These are phyloP conservation scores for Stemphylium beticola DNA, from an alignment of 2,329 filamentous ascomycete species.

Conservation along the genomic window DNA sequence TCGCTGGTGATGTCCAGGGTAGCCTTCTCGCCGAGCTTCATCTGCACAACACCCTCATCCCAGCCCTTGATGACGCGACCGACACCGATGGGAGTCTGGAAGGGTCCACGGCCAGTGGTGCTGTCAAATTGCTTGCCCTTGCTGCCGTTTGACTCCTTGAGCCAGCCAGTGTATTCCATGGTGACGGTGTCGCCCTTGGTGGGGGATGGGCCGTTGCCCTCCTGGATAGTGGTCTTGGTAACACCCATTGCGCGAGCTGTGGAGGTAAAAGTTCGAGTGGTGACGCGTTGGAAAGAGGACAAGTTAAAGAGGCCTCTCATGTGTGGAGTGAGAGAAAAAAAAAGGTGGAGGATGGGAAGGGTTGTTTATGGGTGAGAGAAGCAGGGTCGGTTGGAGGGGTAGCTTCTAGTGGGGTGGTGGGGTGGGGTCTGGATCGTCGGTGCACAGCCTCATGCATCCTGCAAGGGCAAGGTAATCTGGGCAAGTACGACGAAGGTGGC, in stretches of 20 bases:
- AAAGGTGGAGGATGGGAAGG: constrained; percentile 10
- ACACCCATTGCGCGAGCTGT: constrained; percentile 37
- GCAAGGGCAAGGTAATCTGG: constrained; percentile 19
- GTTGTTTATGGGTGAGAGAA: background rate
- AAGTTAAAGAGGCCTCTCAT: constrained; percentile 21
- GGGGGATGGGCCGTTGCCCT: constrained; percentile 39
- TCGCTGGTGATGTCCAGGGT: constrained; percentile 80
- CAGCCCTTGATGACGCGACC: constrained; percentile 80
- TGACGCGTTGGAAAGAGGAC: constrained; percentile 10
- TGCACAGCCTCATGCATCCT: constrained; percentile 23
- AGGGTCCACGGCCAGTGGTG: constrained; percentile 76
- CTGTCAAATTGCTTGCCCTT: constrained; percentile 71
- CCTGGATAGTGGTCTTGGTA: constrained; percentile 34
- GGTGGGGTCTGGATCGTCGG: constrained; percentile 18
- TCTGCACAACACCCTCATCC: constrained; percentile 69
- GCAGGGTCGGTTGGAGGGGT: constrained; percentile 13
- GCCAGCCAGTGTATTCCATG: constrained; percentile 44
- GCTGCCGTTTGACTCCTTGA: constrained; percentile 28
- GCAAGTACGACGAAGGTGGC: constrained; percentile 8
- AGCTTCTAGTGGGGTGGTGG: constrained; percentile 18
- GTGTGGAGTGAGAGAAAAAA: constrained; percentile 10
- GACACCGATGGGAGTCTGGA: constrained; percentile 77
- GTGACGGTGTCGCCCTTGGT: constrained; percentile 38
- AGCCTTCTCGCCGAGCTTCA: constrained; percentile 90
- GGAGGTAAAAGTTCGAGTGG: constrained; percentile 19